Evolutionary conservation across 2,329 filamentous ascomycete species (phyloP).

Genomic region (Cladosporium austrohemisphaericum): DNA sequence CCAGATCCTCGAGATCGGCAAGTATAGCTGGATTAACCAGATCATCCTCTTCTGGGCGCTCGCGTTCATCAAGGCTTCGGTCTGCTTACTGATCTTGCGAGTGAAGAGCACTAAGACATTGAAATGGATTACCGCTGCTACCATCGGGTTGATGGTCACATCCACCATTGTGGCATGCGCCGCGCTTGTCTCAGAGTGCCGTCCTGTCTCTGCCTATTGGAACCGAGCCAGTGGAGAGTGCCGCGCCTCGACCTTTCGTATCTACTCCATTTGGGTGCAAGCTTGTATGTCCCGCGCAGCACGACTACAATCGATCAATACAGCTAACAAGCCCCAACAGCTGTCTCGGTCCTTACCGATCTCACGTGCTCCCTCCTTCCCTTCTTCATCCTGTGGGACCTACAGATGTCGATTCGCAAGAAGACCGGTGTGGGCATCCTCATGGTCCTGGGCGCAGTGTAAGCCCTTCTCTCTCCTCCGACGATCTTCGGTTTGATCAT

Average conservation of each 20-base stretch:
- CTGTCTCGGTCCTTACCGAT: conserved; percentile 27
- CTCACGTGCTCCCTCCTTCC: conserved; percentile 26
- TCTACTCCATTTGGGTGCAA: conserved; percentile 29
- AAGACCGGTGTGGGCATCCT: conserved; percentile 27
- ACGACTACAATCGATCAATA: not conserved
- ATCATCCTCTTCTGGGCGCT: conserved; percentile 42
- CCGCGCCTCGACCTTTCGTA: conserved; percentile 25
- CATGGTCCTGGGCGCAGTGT: conserved; percentile 23
- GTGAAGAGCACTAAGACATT: conserved; percentile 38
- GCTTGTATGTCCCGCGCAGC: conserved; percentile 20
- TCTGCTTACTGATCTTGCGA: conserved; percentile 40
- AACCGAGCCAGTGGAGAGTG: conserved; percentile 20
- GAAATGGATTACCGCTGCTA: conserved; percentile 29
- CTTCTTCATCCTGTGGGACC: conserved; percentile 25
- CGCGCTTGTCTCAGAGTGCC: conserved; percentile 26
- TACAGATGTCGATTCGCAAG: conserved; percentile 22
- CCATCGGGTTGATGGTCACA: conserved; percentile 24
- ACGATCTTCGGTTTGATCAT: not conserved
- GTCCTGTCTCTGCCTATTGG: conserved; percentile 26
- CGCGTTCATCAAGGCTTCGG: conserved; percentile 41
- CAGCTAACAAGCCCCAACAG: conserved; percentile 14
- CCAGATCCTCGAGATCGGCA: conserved; percentile 36
- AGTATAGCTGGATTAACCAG: conserved; percentile 38
- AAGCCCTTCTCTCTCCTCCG: not conserved
- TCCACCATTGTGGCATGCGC: conserved; percentile 23